phyloP scores from a whole-genome alignment of 805 yeast genomes.

The Nakazawaea populi region DNA sequence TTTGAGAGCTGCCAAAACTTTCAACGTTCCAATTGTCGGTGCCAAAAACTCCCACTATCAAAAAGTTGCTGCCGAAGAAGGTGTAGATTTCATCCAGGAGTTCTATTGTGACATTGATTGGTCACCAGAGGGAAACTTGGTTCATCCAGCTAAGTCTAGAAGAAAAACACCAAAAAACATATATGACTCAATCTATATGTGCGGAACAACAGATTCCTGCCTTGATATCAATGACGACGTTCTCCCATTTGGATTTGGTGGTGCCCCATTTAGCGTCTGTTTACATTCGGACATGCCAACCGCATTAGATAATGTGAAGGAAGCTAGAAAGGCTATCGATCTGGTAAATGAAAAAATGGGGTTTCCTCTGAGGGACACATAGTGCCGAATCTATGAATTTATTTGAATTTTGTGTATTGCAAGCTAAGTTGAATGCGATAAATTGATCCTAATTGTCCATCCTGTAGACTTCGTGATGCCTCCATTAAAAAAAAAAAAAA shows the following conservation, averaged over 20 bases:
- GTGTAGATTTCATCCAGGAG: slow-evolving; percentile 30
- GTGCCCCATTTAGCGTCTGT: slow-evolving; percentile 26
- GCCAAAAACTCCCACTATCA: slow-evolving; percentile 27
- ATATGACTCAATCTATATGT: slow-evolving; percentile 20
- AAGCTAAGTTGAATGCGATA: too few species aligned
- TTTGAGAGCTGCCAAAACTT: slow-evolving; percentile 27
- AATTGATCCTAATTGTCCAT: too few species aligned
- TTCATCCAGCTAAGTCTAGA: slow-evolving; percentile 23
- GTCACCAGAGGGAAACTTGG: slow-evolving; percentile 23
- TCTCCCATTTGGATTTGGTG: slow-evolving; percentile 22
- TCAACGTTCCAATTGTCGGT: slow-evolving; percentile 31
- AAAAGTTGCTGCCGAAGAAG: slow-evolving; percentile 23
- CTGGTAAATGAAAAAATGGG: slow-evolving; percentile 15
- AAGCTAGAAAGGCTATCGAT: slow-evolving; percentile 26
- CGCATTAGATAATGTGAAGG: slow-evolving; percentile 26
- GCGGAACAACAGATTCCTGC: slow-evolving; percentile 21
- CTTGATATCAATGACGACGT: slow-evolving; percentile 18
- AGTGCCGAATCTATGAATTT: background rate
- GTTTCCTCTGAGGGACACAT: background rate
- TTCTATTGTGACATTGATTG: slow-evolving; percentile 30
- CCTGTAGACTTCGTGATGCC: too few species aligned
- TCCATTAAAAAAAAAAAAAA: too few species aligned
- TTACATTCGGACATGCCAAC: slow-evolving; percentile 33
- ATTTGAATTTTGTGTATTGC: too few species aligned
- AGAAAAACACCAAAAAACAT: slow-evolving; percentile 27